phyloP scores from a whole-genome alignment of 176 grass and related monocot species.

The Avena eriantha region DNA sequence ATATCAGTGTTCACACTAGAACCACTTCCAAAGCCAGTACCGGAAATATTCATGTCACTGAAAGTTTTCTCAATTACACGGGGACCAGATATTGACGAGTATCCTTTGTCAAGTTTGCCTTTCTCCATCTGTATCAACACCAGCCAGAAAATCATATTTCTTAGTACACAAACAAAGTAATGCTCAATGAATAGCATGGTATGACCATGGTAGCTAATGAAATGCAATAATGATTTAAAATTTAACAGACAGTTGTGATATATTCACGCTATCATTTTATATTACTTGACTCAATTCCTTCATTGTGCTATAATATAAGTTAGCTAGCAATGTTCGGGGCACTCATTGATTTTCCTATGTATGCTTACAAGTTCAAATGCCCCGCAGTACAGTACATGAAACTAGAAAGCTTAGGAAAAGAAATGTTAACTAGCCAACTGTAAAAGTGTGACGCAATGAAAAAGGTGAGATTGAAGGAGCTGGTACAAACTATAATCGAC shows the following conservation, averaged over 20 bases:
- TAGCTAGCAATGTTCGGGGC: background rate
- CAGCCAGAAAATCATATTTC: background rate
- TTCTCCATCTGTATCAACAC: constrained; percentile 68
- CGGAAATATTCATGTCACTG: constrained; percentile 66
- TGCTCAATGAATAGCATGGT: constrained; percentile 11
- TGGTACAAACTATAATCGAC: background rate
- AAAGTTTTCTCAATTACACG: constrained; percentile 64
- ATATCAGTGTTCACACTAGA: constrained; percentile 65
- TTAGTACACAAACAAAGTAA: constrained; percentile 39
- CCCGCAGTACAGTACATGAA: background rate
- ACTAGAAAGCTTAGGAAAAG: background rate
- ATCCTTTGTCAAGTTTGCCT: constrained; percentile 81
- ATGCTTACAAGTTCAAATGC: constrained; percentile 4
- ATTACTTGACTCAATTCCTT: background rate
- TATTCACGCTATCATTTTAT: background rate
- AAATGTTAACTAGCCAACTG: constrained; percentile 10
- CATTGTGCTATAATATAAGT: background rate
- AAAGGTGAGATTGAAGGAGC: background rate
- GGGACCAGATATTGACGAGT: constrained; percentile 77
- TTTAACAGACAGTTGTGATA: background rate
- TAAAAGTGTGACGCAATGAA: background rate
- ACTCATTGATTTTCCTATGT: background rate
- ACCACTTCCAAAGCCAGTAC: constrained; percentile 77
- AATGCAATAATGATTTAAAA: background rate
- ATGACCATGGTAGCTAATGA: background rate